A percentile compares a stretch with the other conserved stretches of the same genome.
phyloP scores from a whole-genome alignment of 148 eudicot species.

The Rhododendron simsii region DNA sequence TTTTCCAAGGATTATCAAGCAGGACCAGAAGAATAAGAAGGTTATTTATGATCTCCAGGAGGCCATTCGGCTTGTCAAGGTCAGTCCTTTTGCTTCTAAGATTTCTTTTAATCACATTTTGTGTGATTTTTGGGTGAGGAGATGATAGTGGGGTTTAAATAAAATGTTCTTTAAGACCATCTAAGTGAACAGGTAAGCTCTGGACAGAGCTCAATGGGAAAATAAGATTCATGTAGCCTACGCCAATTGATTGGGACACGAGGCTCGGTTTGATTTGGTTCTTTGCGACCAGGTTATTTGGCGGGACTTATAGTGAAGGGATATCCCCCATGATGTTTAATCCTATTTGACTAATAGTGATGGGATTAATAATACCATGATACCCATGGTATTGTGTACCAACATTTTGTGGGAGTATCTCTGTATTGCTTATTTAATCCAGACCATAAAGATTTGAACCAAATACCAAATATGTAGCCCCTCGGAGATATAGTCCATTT shows the following conservation, averaged over 20 bases:
- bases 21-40: constrained; percentile 41
- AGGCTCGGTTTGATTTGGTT: no score
- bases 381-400: neutral
- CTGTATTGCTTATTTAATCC: neutral
- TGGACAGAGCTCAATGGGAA: no score
- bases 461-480: neutral
- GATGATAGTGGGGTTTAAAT: neutral
- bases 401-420: neutral
- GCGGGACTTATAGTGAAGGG: no score
- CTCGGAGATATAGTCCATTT: neutral
- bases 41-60: constrained; percentile 73
- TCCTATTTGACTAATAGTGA: neutral
- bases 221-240: no score
- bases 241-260: no score
- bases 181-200: no score
- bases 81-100: constrained; percentile 11
- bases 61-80: constrained; percentile 78
- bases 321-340: no score
- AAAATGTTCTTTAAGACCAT: neutral
- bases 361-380: neutral
- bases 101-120: neutral
- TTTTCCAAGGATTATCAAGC: constrained; percentile 67
- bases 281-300: neutral
- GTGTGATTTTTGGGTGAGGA: neutral
- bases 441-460: neutral